These are phyloP conservation scores for Phytophthora uliginosa DNA, from an alignment of 352 stramenopile genomes.

Conservation along the genomic window DNA sequence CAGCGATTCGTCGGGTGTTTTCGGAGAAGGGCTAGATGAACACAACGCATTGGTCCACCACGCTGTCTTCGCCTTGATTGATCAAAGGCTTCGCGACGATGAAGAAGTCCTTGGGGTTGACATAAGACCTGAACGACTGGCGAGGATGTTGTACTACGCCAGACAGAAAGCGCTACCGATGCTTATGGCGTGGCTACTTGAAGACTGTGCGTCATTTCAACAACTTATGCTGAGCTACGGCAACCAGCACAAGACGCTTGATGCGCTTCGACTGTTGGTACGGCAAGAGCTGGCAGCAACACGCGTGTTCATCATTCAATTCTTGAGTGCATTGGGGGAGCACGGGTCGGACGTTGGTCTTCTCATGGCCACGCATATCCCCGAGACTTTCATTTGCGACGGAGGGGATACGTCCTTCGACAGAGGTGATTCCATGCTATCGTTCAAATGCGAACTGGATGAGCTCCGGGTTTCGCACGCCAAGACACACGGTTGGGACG, in stretches of 20 bases:
- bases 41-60: conserved; percentile 6
- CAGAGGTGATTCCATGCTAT: not conserved
- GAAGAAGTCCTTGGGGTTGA: not conserved
- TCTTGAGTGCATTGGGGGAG: conserved; percentile 6
- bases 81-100: not conserved
- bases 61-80: conserved; percentile 19
- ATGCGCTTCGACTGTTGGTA: conserved; percentile 3
- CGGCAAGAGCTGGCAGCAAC: conserved; percentile 9
- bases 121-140: not conserved
- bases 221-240: not conserved
- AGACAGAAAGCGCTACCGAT: conserved; percentile 16
- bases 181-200: conserved; percentile 17
- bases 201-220: not conserved
- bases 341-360: not conserved
- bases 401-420: not conserved
- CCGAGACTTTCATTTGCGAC: conserved; percentile 27
- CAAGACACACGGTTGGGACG: not conserved
- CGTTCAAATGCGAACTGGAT: conserved; percentile 7
- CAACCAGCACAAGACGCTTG: conserved; percentile 5
- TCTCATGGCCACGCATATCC: conserved; percentile 19
- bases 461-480: conserved; percentile 7
- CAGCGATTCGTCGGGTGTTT: not conserved
- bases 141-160: conserved; percentile 9
- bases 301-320: conserved; percentile 14
- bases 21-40: not conserved